These are phyloP conservation scores for Entomortierella parvispora DNA, from an alignment of 192 early-diverging fungal genomes.

Conservation along the genomic window DNA sequence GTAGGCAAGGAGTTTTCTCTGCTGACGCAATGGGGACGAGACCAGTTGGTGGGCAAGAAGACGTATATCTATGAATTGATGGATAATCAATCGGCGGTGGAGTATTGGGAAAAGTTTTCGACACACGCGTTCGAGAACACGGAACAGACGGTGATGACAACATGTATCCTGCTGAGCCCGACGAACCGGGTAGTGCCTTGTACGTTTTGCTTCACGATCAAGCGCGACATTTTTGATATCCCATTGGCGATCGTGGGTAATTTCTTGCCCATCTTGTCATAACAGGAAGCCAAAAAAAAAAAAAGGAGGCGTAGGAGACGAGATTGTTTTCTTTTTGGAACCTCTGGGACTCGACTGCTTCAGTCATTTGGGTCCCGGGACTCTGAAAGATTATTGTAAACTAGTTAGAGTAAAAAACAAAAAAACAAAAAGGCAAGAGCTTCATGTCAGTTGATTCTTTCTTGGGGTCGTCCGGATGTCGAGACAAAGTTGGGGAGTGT, in stretches of 20 bases:
- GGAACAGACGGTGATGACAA: conserved; percentile 87
- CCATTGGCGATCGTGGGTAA: conserved; percentile 86
- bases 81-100: conserved; percentile 89
- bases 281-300: no score
- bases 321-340: no score
- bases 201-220: conserved; percentile 95
- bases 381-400: no score
- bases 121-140: conserved; percentile 92
- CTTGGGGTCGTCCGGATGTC: no score
- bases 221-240: conserved; percentile 94
- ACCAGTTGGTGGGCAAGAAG: conserved; percentile 79
- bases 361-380: no score
- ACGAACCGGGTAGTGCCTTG: conserved; percentile 79
- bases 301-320: no score
- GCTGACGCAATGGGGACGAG: conserved; percentile 88
- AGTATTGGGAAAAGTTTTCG: conserved; percentile 94
- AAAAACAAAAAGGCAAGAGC: no score
- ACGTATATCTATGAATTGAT: conserved; percentile 91
- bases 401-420: no score
- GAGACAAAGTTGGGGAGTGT: no score
- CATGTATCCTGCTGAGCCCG: conserved; percentile 80
- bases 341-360: no score
- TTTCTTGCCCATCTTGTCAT: conserved; percentile 30
- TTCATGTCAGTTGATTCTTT: no score
- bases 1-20: conserved; percentile 96